These are phyloP conservation scores for Fragaria iinumae DNA, from an alignment of 306 rosid genomes.

Conservation along the genomic window DNA sequence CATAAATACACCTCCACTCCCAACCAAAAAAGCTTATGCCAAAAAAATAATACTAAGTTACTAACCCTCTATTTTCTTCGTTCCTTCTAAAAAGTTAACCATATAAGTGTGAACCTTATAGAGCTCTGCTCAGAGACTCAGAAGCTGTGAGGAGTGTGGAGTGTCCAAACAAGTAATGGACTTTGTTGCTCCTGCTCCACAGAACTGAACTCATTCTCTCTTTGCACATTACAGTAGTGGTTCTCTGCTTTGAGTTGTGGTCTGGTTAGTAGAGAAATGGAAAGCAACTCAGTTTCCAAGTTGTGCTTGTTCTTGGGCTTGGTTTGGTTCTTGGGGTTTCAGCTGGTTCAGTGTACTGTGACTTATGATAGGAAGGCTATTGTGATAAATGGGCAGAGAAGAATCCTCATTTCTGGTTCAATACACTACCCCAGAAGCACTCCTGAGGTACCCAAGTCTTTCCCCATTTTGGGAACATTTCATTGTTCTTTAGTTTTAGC, in stretches of 20 bases:
- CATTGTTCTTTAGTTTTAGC: constrained; percentile 1
- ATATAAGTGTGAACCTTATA: constrained; percentile 19
- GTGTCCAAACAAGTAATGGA: constrained; percentile 32
- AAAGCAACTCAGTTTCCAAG: constrained; percentile 55
- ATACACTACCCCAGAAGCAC: constrained; percentile 99
- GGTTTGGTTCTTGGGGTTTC: constrained; percentile 41
- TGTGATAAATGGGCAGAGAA: constrained; percentile 84
- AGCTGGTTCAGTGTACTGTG: constrained; percentile 56
- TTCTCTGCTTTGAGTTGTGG: constrained; percentile 21
- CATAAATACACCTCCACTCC: background rate
- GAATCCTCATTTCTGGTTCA: constrained; percentile 94
- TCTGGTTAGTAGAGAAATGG: constrained; percentile 36
- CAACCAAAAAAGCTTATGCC: constrained; percentile 8
- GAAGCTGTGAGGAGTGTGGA: constrained; percentile 26
- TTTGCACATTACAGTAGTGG: constrained; percentile 19
- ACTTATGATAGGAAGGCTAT: constrained; percentile 90
- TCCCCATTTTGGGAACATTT: background rate
- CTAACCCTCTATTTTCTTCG: background rate
- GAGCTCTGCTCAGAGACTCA: constrained; percentile 26
- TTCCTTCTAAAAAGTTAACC: background rate
- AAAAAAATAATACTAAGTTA: background rate
- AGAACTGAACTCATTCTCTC: constrained; percentile 6
- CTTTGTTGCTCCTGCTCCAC: constrained; percentile 19
- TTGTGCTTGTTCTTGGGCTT: constrained; percentile 41
- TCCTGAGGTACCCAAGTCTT: constrained; percentile 65